Evolutionary conservation across 108 stramenopile species (phyloP).

Genomic region (Cyclostephanos tholiformis): DNA sequence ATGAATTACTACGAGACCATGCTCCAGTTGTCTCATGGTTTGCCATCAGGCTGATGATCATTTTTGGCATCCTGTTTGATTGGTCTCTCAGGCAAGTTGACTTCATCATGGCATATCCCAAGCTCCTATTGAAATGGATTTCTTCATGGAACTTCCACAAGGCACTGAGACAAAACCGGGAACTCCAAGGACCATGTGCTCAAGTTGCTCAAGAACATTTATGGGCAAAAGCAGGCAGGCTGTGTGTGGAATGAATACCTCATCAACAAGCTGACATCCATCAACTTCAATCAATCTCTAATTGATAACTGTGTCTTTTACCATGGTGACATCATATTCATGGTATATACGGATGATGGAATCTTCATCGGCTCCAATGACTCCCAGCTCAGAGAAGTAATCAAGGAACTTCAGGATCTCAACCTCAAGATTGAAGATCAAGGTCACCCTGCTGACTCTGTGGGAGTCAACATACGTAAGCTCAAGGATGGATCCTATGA

Average conservation of each 20-base stretch:
- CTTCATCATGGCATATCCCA: conserved; percentile 22
- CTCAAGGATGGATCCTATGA: too few species aligned
- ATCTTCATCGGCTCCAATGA: too few species aligned
- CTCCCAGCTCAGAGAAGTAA: too few species aligned
- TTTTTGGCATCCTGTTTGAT: not conserved
- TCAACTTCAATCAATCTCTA: conserved; percentile 47
- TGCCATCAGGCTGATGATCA: too few species aligned
- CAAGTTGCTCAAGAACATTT: conserved; percentile 23
- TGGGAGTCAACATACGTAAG: too few species aligned
- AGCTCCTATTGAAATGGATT: conserved; percentile 22
- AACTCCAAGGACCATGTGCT: conserved; percentile 12
- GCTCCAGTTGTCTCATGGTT: too few species aligned
- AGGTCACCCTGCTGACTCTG: too few species aligned
- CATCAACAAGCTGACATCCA: conserved; percentile 4
- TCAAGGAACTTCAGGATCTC: too few species aligned
- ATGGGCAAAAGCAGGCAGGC: conserved; percentile 54
- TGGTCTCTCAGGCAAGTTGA: conserved; percentile 4
- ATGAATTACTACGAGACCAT: too few species aligned
- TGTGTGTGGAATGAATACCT: conserved; percentile 49
- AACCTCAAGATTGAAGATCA: too few species aligned
- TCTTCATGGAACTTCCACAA: conserved; percentile 35
- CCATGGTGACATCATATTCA: too few species aligned
- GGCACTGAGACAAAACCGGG: conserved; percentile 7
- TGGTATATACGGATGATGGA: too few species aligned
- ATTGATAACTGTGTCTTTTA: conserved; percentile 63